A percentile compares a stretch with the other conserved stretches of the same genome.
Conservation (phyloP, 169 alveolate species). For the Perkinsus marinus region DNA sequence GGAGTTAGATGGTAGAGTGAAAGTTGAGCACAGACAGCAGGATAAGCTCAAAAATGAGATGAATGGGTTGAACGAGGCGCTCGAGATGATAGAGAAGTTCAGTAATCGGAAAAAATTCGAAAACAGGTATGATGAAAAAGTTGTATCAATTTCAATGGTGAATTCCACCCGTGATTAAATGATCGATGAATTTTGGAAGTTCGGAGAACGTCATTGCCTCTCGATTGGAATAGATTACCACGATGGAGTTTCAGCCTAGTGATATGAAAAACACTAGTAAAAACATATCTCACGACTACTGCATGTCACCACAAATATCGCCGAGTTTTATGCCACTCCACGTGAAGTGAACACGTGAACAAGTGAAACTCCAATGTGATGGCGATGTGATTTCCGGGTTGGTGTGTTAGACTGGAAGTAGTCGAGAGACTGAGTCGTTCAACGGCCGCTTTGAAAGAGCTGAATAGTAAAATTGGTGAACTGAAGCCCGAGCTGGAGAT, state of each 20-base stretch:
- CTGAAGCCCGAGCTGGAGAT: background rate
- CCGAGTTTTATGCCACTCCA: too few species aligned
- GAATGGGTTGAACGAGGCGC: background rate
- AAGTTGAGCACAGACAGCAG: background rate
- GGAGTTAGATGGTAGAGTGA: background rate
- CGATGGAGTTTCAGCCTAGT: too few species aligned
- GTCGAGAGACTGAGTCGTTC: background rate
- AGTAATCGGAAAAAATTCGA: background rate
- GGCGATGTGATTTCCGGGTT: background rate
- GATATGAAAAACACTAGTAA: too few species aligned
- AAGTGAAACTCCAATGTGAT: too few species aligned
- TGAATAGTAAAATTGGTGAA: background rate
- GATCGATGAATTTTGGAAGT: too few species aligned
- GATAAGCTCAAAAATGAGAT: background rate
- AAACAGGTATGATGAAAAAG: background rate
- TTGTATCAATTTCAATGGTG: too few species aligned
- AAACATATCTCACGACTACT: too few species aligned
- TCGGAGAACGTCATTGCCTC: too few species aligned
- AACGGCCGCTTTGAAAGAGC: background rate
- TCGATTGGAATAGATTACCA: too few species aligned
- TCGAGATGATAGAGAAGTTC: background rate
- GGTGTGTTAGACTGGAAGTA: background rate
- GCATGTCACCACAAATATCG: too few species aligned
- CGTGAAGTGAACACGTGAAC: too few species aligned
- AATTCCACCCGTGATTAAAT: too few species aligned